A percentile compares a stretch with the other conserved stretches of the same genome.
Conservation (phyloP, 1,139 yeast genomes). For the Chernovozyma aurita region DNA sequence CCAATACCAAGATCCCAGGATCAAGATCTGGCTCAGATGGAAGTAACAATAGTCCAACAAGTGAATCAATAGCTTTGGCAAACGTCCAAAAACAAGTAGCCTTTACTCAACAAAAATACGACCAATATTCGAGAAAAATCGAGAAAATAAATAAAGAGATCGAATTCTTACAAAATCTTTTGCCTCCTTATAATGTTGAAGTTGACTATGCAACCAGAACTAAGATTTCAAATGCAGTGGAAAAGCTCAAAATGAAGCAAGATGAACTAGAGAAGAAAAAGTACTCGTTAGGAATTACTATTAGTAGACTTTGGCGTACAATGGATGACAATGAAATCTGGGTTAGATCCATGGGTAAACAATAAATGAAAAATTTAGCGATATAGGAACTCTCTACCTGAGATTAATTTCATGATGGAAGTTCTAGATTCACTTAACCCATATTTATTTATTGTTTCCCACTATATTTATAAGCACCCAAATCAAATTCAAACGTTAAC, state of each 20-base stretch:
- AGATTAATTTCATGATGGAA: too few relatives aligned
- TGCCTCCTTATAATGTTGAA: constrained; percentile 46
- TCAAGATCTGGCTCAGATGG: constrained; percentile 2
- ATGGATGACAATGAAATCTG: constrained; percentile 43
- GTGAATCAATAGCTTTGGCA: constrained; percentile 3
- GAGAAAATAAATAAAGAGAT: constrained; percentile 41
- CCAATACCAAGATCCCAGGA: constrained; percentile 5
- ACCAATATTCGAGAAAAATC: constrained; percentile 28
- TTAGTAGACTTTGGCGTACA: constrained; percentile 43
- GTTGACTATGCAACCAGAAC: constrained; percentile 40
- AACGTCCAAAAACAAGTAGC: constrained; percentile 4
- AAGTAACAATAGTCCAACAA: constrained; percentile 1
- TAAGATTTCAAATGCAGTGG: constrained; percentile 41
- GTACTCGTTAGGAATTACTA: constrained; percentile 39
- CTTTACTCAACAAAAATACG: constrained; percentile 32
- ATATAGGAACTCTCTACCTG: too few relatives aligned
- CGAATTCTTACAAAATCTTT: constrained; percentile 32
- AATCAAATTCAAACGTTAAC: too few relatives aligned
- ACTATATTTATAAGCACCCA: too few relatives aligned
- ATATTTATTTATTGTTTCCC: too few relatives aligned
- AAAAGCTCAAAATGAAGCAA: constrained; percentile 34
- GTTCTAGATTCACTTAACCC: too few relatives aligned
- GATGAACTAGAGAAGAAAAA: constrained; percentile 44
- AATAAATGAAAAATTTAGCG: not conserved
- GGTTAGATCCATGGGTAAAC: constrained; percentile 24